phyloP scores from a whole-genome alignment of 1,284 basidiomycete genomes.

The Ceratobasidium theobromae region DNA sequence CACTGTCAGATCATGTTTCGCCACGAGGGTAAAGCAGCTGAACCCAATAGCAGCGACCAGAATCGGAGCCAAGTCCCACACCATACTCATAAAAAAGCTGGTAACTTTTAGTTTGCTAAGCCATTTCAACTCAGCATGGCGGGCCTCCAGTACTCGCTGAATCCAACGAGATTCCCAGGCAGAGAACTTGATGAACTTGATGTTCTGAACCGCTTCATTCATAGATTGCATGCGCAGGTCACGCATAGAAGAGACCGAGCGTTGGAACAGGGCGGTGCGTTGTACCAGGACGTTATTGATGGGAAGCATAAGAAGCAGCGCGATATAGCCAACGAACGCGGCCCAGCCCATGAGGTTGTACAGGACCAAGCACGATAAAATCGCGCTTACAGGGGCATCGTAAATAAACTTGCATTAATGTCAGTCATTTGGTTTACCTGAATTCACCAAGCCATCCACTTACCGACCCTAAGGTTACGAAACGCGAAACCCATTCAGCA shows the following conservation, averaged over 20 bases:
- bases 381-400: slow-evolving; percentile 25
- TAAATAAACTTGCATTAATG: neutral
- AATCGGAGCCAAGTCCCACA: slow-evolving; percentile 32
- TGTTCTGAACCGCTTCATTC: slow-evolving; percentile 33
- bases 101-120: slow-evolving; percentile 6
- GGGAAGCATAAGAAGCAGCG: slow-evolving; percentile 24
- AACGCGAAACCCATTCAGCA: neutral
- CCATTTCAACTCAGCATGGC: slow-evolving; percentile 21
- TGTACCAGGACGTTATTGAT: slow-evolving; percentile 24
- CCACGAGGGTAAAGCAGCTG: slow-evolving; percentile 18
- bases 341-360: slow-evolving; percentile 33
- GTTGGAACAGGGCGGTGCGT: slow-evolving; percentile 4
- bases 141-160: slow-evolving; percentile 23
- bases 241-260: slow-evolving; percentile 11
- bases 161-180: slow-evolving; percentile 32
- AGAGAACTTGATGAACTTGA: slow-evolving; percentile 35
- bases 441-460: neutral
- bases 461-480: slow-evolving; percentile 5
- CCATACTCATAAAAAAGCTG: neutral
- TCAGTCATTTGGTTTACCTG: neutral
- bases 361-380: slow-evolving; percentile 13
- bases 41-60: slow-evolving; percentile 30
- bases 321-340: slow-evolving; percentile 31
- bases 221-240: slow-evolving; percentile 31
- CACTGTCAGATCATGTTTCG: slow-evolving; percentile 28